A percentile compares a stretch with the other conserved stretches of the same genome.
Evolutionary conservation across 2,329 filamentous ascomycete species (phyloP).

Genomic region (Epichloe typhina): DNA sequence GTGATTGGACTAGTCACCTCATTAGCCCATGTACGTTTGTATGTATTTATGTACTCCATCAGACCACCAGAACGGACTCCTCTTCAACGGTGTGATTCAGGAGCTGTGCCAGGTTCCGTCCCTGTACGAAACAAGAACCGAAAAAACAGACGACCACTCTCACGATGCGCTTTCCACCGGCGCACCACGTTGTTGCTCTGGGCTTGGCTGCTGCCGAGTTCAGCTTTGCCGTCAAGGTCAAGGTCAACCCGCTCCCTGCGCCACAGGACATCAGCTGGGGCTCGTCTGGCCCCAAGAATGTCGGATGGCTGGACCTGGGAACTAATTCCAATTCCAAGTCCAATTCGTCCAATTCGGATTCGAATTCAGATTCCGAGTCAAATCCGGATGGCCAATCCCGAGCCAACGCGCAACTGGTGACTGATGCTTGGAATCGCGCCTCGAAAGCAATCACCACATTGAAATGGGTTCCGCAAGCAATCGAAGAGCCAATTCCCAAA

Average conservation of each 20-base stretch:
- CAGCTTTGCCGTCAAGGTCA: conserved; percentile 7
- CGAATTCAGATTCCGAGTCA: not conserved
- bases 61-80: too few relatives aligned
- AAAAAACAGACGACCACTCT: not conserved
- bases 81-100: too few relatives aligned
- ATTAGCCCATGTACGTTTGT: too few relatives aligned
- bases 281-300: conserved; percentile 10
- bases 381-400: not conserved
- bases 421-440: conserved; percentile 35
- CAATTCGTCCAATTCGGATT: conserved; percentile 3
- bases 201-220: conserved; percentile 4
- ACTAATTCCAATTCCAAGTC: conserved; percentile 6
- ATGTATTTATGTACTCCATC: too few relatives aligned
- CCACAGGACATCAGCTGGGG: conserved; percentile 15
- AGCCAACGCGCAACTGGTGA: conserved; percentile 17
- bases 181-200: not conserved
- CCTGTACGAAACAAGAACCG: not conserved
- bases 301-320: conserved; percentile 8
- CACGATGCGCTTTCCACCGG: not conserved
- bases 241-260: conserved; percentile 16
- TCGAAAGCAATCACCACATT: conserved; percentile 32
- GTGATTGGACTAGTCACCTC: too few relatives aligned
- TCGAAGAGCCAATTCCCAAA: conserved; percentile 34
- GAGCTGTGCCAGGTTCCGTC: too few relatives aligned
- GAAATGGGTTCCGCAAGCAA: conserved; percentile 39